phyloP scores from a whole-genome alignment of 306 rosid species.

The Vigna unguiculata region DNA sequence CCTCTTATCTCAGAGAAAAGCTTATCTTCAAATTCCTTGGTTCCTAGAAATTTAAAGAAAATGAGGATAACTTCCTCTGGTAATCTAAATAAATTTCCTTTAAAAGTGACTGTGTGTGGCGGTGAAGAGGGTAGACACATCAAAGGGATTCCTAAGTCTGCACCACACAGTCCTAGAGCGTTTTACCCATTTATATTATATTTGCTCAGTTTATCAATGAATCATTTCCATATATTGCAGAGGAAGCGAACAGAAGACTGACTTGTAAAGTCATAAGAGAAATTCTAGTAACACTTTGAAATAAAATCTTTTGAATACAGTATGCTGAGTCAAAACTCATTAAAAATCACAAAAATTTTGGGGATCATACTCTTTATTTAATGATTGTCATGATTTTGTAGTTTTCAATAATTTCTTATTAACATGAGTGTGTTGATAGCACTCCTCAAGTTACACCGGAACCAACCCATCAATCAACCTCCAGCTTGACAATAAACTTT shows the following conservation, averaged over 20 bases:
- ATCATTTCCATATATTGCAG: not conserved
- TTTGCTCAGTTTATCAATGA: conserved; percentile 8
- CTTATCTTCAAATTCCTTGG: conserved; percentile 68
- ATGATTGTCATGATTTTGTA: not conserved
- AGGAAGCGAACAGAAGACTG: conserved; percentile 3
- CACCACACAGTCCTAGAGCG: conserved; percentile 6
- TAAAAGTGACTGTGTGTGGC: not conserved
- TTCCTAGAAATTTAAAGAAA: conserved; percentile 53
- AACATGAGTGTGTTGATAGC: not conserved
- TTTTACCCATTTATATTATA: conserved; percentile 9
- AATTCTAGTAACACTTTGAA: not conserved
- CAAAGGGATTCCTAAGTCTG: not conserved
- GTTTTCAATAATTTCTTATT: not conserved
- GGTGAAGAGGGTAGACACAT: not conserved
- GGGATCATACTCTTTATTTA: not conserved
- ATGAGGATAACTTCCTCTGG: not conserved
- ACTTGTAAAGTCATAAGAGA: not conserved
- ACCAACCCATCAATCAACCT: conserved; percentile 19
- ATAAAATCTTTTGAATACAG: not conserved
- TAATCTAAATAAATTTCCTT: not conserved
- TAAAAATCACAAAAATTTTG: not conserved
- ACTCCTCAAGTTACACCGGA: not conserved
- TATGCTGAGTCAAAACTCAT: not conserved
- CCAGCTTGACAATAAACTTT: conserved; percentile 20
- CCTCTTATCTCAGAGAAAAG: conserved; percentile 79